Base-by-base conservation (phyloP, 345 rosid genomes). In the Eucalyptus shirleyi region DNA sequence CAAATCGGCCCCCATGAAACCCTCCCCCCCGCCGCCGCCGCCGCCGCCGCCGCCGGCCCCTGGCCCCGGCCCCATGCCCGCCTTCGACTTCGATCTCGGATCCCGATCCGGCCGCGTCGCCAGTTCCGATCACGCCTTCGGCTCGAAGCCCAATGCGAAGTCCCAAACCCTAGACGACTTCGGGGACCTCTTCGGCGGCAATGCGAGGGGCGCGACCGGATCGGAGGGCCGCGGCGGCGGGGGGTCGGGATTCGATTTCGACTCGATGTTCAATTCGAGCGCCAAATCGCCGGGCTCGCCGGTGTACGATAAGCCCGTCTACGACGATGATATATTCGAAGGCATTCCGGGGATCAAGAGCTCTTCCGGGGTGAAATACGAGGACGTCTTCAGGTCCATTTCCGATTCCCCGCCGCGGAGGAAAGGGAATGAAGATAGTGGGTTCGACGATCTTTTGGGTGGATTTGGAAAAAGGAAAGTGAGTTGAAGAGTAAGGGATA, bases 251-350 rank as follows among this genome's bases (percentile, higher is more conserved):
- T 92, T 90, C 67, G 91, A 92, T 90, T 92, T 91, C 56, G 93
- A 92, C 72, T 90, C 94, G 26, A 88, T 92, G 83, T 93, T 91
- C 88, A 88, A 89, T 65, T 65, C 87, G 72, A 89, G 90, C 45
- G 90, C 93, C 50, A 91, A 91, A 86, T 55, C 93, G 81, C 28
- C 89, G 62, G 90, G 91, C 32, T 47, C 86, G 87, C 92, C 95
- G 86, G 92, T 92, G n/a, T 93, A 87, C 59, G 95, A 93, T 85
- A 92, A 89, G 91, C 95, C 95, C 7, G 92, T 93, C 24, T 94
- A 93, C 86, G 95, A 94, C 37, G 94, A 94, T 23, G 95, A 94
- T 88, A 89, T 94, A 23, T 94, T 93, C 50, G 90, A 90, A 30
- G 94, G 94, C 9, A 88, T 93, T 88, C 92, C 94, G 8, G 95